Evolutionary conservation across 1,284 basidiomycete species (phyloP).

Genomic region (Boletus mariae): DNA sequence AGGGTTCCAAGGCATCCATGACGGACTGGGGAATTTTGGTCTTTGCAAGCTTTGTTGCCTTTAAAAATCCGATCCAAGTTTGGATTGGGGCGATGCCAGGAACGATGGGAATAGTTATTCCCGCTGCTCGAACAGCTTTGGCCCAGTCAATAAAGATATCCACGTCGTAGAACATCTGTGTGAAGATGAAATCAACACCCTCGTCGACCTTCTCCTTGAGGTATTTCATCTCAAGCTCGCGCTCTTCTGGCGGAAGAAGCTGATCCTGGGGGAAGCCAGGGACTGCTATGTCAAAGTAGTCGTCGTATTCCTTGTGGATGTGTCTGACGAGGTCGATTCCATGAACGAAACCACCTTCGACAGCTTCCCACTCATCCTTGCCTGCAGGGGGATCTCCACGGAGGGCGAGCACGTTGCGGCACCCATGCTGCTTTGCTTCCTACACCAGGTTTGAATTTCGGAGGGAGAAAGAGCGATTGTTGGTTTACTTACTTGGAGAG

Average conservation of each 20-base stretch:
- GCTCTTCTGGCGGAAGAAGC: constrained; percentile 66
- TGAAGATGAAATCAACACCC: constrained; percentile 89
- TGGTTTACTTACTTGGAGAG: constrained; percentile 62
- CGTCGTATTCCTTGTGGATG: constrained; percentile 77
- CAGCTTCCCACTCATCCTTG: constrained; percentile 86
- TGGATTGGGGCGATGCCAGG: constrained; percentile 98
- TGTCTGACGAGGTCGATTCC: constrained; percentile 89
- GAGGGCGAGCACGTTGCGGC: constrained; percentile 92
- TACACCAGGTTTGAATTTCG: constrained; percentile 33
- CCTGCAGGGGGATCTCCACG: constrained; percentile 91
- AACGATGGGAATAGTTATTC: constrained; percentile 92
- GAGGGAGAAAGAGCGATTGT: constrained; percentile 10
- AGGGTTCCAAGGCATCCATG: constrained; percentile 79
- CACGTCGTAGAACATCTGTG: constrained; percentile 94
- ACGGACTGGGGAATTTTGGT: constrained; percentile 81
- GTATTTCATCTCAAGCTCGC: constrained; percentile 79
- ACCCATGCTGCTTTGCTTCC: constrained; percentile 91
- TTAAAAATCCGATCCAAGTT: constrained; percentile 95
- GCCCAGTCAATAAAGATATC: constrained; percentile 86
- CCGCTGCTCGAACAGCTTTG: constrained; percentile 74
- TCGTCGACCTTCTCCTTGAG: constrained; percentile 87
- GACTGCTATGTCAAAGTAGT: constrained; percentile 93
- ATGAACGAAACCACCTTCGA: constrained; percentile 85
- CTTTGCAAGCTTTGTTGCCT: constrained; percentile 86
- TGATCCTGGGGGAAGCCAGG: constrained; percentile 85